Conservation (phyloP, 2,329 filamentous ascomycete species). For the Fusarium tupiense region DNA sequence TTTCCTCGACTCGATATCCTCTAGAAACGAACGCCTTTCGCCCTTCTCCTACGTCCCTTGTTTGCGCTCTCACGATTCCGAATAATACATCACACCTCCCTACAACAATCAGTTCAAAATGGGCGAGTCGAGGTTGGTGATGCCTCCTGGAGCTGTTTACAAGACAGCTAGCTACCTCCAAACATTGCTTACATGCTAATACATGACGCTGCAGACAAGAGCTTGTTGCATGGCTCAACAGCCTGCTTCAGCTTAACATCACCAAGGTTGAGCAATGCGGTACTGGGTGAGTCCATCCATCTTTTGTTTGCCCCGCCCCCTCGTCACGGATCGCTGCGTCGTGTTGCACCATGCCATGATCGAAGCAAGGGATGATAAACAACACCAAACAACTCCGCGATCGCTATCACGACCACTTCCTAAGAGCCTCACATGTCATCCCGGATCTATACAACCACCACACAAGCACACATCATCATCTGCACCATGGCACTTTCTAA, state of each 20-base stretch:
- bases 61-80: conserved; percentile 2
- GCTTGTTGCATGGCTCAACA: conserved; percentile 95
- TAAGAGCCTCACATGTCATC: neutral
- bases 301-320: conserved; percentile 48
- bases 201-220: conserved; percentile 79
- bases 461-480: neutral
- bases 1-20: conserved; percentile 10
- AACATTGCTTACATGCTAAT: conserved; percentile 28
- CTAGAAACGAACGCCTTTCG: neutral
- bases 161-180: neutral
- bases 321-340: conserved; percentile 26
- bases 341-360: conserved; percentile 35
- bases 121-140: conserved; percentile 59
- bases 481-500: conserved; percentile 12
- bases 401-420: neutral
- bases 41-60: neutral
- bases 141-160: neutral
- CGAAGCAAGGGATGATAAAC: conserved; percentile 15
- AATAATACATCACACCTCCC: conserved; percentile 23
- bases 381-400: conserved; percentile 28
- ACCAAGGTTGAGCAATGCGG: conserved; percentile 99
- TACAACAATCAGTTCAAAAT: conserved; percentile 49
- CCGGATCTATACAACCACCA: neutral
- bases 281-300: conserved; percentile 75
- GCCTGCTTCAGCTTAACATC: conserved; percentile 96